Evolutionary conservation across 129 eudicot species (phyloP).

Genomic region (Lonicera japonica): DNA sequence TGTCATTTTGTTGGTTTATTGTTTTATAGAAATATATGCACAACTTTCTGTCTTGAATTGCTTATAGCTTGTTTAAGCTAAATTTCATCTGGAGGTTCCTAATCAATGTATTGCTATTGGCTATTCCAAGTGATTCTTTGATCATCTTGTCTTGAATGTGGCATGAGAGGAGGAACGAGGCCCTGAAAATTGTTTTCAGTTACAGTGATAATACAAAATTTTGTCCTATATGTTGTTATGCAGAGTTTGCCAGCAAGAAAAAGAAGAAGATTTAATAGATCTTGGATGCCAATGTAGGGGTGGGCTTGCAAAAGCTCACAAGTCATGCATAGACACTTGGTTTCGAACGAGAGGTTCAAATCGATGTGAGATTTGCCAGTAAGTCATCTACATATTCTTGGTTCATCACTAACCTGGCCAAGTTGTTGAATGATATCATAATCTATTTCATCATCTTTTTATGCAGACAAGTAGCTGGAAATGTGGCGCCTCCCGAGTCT

Average conservation of each 20-base stretch:
- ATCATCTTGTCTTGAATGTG: background rate
- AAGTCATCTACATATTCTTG: slow-evolving; percentile 8
- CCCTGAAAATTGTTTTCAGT: background rate
- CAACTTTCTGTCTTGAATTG: no score
- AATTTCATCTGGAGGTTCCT: background rate
- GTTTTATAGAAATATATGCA: no score
- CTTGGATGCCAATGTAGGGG: slow-evolving; percentile 38
- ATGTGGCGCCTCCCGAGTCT: slow-evolving; percentile 29
- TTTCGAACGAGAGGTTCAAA: slow-evolving; percentile 30
- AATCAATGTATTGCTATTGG: background rate
- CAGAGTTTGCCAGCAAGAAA: slow-evolving; percentile 37
- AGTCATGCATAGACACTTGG: slow-evolving; percentile 30
- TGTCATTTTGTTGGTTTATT: background rate
- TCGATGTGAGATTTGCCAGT: slow-evolving; percentile 38
- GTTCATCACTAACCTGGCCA: background rate
- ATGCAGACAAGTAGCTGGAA: slow-evolving; percentile 34
- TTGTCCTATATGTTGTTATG: background rate
- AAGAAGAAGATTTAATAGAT: slow-evolving; percentile 29
- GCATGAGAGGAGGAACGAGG: background rate
- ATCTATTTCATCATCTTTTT: background rate
- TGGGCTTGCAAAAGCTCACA: slow-evolving; percentile 33
- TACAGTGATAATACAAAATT: background rate
- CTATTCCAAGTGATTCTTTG: background rate
- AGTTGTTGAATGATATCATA: background rate
- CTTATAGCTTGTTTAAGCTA: background rate